Conservation (phyloP, 1,139 yeast genomes). For the Lodderomyces parapsilosis region DNA sequence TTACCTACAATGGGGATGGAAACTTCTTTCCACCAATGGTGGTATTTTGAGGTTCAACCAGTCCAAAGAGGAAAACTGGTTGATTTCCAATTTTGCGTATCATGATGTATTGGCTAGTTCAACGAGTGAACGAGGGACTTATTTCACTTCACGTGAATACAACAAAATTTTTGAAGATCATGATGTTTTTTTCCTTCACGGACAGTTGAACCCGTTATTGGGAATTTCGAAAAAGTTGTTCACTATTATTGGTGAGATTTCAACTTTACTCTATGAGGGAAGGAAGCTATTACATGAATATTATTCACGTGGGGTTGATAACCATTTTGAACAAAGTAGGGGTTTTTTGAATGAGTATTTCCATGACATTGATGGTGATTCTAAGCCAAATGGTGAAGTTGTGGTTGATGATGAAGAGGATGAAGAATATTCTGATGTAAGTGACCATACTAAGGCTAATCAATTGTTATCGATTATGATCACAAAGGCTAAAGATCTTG, state of each 20-base stretch:
- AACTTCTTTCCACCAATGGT: constrained; percentile 54
- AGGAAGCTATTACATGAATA: constrained; percentile 26
- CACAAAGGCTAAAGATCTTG: constrained; percentile 45
- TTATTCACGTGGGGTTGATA: constrained; percentile 13
- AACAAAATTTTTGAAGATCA: constrained; percentile 48
- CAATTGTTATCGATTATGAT: constrained; percentile 25
- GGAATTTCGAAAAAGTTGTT: constrained; percentile 72
- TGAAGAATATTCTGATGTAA: constrained; percentile 18
- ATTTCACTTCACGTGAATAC: constrained; percentile 57
- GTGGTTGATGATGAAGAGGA: constrained; percentile 14
- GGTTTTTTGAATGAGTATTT: not conserved
- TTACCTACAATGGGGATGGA: constrained; percentile 61
- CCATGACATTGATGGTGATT: not conserved
- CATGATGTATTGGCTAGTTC: constrained; percentile 74
- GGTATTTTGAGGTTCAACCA: constrained; percentile 55
- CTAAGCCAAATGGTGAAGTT: not conserved
- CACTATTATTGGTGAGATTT: constrained; percentile 66
- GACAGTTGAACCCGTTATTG: constrained; percentile 61
- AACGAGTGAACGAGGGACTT: constrained; percentile 53
- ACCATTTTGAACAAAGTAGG: constrained; percentile 3
- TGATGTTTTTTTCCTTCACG: constrained; percentile 30
- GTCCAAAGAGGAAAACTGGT: constrained; percentile 66
- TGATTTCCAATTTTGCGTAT: constrained; percentile 78
- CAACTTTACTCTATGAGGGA: constrained; percentile 56
- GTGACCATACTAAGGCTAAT: constrained; percentile 27